Conservation (phyloP, 108 stramenopile genomes). For the Schizochytrium sp. region DNA sequence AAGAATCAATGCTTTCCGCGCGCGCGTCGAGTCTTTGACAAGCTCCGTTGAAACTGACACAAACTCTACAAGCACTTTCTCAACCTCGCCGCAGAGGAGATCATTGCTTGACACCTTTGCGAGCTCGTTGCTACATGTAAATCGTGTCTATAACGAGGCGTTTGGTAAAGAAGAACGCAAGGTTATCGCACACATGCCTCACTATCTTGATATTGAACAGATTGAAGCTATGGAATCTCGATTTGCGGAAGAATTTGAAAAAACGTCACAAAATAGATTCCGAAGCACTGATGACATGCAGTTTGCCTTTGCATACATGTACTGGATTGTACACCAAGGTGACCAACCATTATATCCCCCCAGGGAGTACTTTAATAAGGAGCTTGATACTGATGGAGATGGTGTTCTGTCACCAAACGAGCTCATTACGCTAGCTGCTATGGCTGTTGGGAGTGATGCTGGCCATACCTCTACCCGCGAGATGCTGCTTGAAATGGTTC, state of each 20-base stretch:
- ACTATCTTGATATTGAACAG: conserved; percentile 64
- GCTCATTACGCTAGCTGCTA: conserved; percentile 61
- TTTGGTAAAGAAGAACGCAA: conserved; percentile 67
- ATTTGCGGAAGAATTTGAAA: conserved; percentile 64
- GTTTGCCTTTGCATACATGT: conserved; percentile 73
- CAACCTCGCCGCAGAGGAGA: background rate
- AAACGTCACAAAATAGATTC: conserved; percentile 68
- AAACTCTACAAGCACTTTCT: background rate
- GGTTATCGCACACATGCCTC: conserved; percentile 77
- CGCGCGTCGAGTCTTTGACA: background rate
- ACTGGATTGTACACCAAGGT: conserved; percentile 67
- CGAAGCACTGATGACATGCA: conserved; percentile 71
- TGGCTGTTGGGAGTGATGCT: conserved; percentile 44
- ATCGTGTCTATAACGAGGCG: conserved; percentile 66
- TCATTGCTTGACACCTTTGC: conserved; percentile 70
- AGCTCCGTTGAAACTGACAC: background rate
- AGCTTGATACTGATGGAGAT: conserved; percentile 69
- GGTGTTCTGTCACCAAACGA: conserved; percentile 65
- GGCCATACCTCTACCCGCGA: conserved; percentile 12
- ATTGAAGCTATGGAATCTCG: conserved; percentile 66
- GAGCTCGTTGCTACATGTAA: conserved; percentile 66
- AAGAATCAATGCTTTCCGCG: background rate
- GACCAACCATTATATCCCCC: conserved; percentile 1
- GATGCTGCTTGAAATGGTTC: conserved; percentile 60
- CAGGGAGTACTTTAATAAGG: conserved; percentile 31